Evolutionary conservation across 2,329 filamentous ascomycete species (phyloP).

Genomic region (Phialophora verrucosa): DNA sequence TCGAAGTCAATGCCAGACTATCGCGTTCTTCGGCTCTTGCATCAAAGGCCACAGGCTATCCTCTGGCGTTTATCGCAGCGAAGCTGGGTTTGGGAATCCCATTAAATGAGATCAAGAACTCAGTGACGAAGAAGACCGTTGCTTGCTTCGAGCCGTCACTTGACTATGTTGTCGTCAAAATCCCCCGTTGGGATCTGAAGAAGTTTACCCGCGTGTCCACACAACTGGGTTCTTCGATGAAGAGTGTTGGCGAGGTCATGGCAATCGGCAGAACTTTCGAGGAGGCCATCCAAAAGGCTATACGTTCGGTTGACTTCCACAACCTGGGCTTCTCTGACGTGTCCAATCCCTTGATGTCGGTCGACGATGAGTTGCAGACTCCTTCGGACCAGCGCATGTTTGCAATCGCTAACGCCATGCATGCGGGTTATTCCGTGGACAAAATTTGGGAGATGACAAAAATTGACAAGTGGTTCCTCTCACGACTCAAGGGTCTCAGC

Average conservation of each 20-base stretch:
- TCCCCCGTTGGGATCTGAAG: constrained; percentile 97
- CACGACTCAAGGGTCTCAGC: constrained; percentile 86
- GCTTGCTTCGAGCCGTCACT: constrained; percentile 98
- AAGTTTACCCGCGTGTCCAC: constrained; percentile 98
- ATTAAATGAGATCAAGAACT: constrained; percentile 94
- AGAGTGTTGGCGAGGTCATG: constrained; percentile 99
- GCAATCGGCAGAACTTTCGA: constrained; percentile 96
- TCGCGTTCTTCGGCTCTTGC: constrained; percentile 94
- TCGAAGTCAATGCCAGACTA: constrained; percentile 96
- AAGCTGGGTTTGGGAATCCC: constrained; percentile 95
- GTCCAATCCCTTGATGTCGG: constrained; percentile 81
- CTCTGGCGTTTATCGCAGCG: constrained; percentile 92
- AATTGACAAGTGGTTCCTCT: constrained; percentile 98
- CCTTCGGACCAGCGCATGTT: constrained; percentile 97
- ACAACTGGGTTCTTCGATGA: constrained; percentile 96
- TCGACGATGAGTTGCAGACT: constrained; percentile 94
- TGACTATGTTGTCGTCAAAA: constrained; percentile 98
- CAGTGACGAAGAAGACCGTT: constrained; percentile 91
- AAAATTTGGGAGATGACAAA: constrained; percentile 98
- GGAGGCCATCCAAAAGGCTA: constrained; percentile 98
- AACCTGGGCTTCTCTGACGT: constrained; percentile 95
- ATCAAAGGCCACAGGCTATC: constrained; percentile 96
- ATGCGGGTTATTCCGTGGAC: constrained; percentile 88
- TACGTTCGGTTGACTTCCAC: constrained; percentile 91
- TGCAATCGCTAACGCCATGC: constrained; percentile 97